Percentiles rank a stretch among this genome's conserved stretches.
phyloP scores from a whole-genome alignment of 83 land plant genomes.

The Picea mariana region DNA sequence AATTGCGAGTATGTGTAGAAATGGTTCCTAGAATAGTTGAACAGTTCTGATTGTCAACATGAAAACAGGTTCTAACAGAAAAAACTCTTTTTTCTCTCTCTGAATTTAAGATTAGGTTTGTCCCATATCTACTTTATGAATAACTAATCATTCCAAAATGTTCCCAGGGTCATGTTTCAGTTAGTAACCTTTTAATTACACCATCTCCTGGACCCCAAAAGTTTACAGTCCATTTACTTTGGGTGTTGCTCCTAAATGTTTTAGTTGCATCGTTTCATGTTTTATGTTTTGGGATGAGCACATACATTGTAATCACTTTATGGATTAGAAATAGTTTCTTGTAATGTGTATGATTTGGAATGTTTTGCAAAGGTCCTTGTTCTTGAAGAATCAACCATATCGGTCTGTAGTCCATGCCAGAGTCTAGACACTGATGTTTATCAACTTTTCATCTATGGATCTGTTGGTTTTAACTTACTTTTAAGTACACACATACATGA shows the following conservation, averaged over 20 bases:
- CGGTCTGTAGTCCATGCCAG: background rate
- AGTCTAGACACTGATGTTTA: background rate
- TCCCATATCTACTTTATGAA: background rate
- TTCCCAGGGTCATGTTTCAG: background rate
- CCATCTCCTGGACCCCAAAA: too few relatives aligned
- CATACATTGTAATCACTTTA: too few relatives aligned
- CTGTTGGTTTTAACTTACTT: too few relatives aligned
- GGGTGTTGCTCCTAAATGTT: background rate
- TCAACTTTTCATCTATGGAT: background rate
- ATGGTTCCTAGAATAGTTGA: constrained; percentile 5
- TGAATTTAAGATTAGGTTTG: background rate
- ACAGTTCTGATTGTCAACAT: background rate
- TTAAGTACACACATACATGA: too few relatives aligned
- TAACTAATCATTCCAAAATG: background rate
- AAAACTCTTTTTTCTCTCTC: background rate
- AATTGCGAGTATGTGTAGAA: constrained; percentile 4
- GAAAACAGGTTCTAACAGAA: background rate
- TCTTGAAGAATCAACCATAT: background rate
- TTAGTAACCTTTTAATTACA: too few relatives aligned
- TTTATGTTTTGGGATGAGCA: too few relatives aligned
- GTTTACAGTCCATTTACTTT: too few relatives aligned
- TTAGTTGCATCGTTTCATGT: background rate
- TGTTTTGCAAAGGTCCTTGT: background rate
- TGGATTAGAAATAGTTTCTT: background rate
- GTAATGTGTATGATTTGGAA: background rate